A percentile compares a stretch with the other conserved stretches of the same genome.
These are phyloP conservation scores for Wickerhamiella alocasiicola DNA, from an alignment of 805 yeast species.

Conservation along the genomic window DNA sequence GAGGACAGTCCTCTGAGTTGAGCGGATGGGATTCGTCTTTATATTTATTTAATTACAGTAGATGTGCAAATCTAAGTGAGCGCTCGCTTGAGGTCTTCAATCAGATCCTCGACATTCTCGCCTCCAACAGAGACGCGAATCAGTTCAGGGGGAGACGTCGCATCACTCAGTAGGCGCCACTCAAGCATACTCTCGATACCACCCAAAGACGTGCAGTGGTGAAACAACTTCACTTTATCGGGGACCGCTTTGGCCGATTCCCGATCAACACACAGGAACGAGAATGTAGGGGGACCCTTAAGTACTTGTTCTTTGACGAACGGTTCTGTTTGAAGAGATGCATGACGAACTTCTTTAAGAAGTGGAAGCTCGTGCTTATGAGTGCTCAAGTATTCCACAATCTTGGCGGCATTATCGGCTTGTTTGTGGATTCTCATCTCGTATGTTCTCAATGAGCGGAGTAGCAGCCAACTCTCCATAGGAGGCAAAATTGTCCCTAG, in stretches of 20 bases:
- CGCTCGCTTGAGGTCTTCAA: conserved; percentile 58
- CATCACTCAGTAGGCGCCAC: conserved; percentile 74
- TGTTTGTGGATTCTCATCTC: conserved; percentile 62
- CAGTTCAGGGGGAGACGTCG: conserved; percentile 40
- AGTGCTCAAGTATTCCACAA: conserved; percentile 48
- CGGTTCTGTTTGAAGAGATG: conserved; percentile 61
- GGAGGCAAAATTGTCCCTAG: conserved; percentile 74
- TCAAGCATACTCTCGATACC: conserved; percentile 86
- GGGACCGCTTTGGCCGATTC: conserved; percentile 39
- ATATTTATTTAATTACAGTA: not conserved
- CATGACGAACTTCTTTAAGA: conserved; percentile 47
- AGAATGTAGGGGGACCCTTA: conserved; percentile 63
- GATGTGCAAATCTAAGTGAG: conserved; percentile 21
- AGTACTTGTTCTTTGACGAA: conserved; percentile 52
- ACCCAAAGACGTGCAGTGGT: conserved; percentile 88
- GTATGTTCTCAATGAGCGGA: conserved; percentile 71
- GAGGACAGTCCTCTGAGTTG: conserved; percentile 3
- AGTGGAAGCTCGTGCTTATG: conserved; percentile 38
- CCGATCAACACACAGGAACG: conserved; percentile 41
- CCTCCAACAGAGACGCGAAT: conserved; percentile 71
- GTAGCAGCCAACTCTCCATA: conserved; percentile 58
- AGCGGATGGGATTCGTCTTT: not conserved
- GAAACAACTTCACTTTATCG: conserved; percentile 33
- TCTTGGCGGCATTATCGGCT: conserved; percentile 43
- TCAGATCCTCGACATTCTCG: conserved; percentile 65